Conservation (phyloP, 2,329 filamentous ascomycete species). For the Epichloe gansuensis region DNA sequence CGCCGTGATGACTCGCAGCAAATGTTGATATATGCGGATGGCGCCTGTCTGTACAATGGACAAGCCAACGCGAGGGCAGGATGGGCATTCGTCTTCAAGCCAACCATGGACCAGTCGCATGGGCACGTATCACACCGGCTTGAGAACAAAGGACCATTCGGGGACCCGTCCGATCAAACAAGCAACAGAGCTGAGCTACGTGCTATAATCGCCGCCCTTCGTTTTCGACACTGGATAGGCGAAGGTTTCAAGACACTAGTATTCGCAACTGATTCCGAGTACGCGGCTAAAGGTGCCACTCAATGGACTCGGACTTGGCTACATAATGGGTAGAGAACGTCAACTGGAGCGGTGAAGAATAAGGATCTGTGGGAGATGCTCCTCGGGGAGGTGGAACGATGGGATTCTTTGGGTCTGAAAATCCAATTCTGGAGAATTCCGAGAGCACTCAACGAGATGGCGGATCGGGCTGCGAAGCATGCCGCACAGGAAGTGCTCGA, state of each 20-base stretch:
- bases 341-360: not conserved
- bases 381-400: not conserved
- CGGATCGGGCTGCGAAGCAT: not conserved
- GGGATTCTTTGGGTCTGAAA: not conserved
- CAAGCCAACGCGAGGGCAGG: not conserved
- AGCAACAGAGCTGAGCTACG: not conserved
- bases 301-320: not conserved
- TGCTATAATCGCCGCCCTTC: not conserved
- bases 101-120: not conserved
- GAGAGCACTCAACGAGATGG: not conserved
- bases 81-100: not conserved
- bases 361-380: not conserved
- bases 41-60: not conserved
- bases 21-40: not conserved
- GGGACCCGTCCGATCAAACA: not conserved
- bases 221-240: not conserved
- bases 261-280: not conserved
- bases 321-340: not conserved
- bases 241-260: not conserved
- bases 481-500: not conserved
- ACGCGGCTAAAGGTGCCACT: not conserved
- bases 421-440: not conserved
- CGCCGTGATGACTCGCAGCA: not conserved
- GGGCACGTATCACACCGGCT: not conserved
- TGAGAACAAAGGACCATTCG: not conserved